Evolutionary conservation across 2,329 filamentous ascomycete genomes (phyloP).

Genomic region (Cephalotrichum gorgonifer): DNA sequence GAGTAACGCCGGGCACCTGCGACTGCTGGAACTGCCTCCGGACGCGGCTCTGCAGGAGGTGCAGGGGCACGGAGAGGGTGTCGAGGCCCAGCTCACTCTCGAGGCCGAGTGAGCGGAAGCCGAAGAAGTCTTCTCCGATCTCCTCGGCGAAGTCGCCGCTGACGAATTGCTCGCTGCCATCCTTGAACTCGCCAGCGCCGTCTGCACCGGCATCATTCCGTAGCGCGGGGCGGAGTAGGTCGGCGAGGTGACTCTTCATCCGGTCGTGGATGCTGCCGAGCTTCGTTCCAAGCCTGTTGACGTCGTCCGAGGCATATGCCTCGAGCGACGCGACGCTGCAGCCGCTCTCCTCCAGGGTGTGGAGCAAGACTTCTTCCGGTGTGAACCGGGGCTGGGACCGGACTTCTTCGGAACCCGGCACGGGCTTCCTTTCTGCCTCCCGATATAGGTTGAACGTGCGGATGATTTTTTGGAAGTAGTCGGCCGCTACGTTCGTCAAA

Average conservation of each 20-base stretch:
- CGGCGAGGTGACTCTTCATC: slow-evolving; percentile 87
- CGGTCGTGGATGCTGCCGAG: slow-evolving; percentile 81
- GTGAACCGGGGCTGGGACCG: slow-evolving; percentile 58
- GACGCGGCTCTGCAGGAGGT: slow-evolving; percentile 86
- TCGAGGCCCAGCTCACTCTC: slow-evolving; percentile 85
- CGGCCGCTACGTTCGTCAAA: slow-evolving; percentile 77
- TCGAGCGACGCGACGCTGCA: slow-evolving; percentile 75
- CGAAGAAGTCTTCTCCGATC: slow-evolving; percentile 97
- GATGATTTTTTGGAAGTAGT: slow-evolving; percentile 81
- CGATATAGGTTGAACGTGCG: slow-evolving; percentile 72
- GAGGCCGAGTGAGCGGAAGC: slow-evolving; percentile 88
- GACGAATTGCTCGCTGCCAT: slow-evolving; percentile 94
- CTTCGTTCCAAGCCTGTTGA: slow-evolving; percentile 75
- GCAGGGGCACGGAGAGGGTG: slow-evolving; percentile 81
- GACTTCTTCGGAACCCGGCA: slow-evolving; percentile 29
- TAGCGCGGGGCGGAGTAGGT: slow-evolving; percentile 83
- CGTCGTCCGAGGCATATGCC: slow-evolving; percentile 80
- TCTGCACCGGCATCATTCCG: slow-evolving; percentile 64
- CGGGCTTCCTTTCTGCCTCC: slow-evolving; percentile 67
- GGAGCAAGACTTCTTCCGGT: slow-evolving; percentile 76
- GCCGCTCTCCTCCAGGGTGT: slow-evolving; percentile 76
- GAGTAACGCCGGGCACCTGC: slow-evolving; percentile 46
- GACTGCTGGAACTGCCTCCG: slow-evolving; percentile 75
- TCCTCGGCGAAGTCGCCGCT: slow-evolving; percentile 96
- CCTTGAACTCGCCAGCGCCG: slow-evolving; percentile 84